Evolutionary conservation across 768 basidiomycete species (phyloP), one percentile per base, ranked within the genome.

Genomic region (Piloderma croceum): DNA sequence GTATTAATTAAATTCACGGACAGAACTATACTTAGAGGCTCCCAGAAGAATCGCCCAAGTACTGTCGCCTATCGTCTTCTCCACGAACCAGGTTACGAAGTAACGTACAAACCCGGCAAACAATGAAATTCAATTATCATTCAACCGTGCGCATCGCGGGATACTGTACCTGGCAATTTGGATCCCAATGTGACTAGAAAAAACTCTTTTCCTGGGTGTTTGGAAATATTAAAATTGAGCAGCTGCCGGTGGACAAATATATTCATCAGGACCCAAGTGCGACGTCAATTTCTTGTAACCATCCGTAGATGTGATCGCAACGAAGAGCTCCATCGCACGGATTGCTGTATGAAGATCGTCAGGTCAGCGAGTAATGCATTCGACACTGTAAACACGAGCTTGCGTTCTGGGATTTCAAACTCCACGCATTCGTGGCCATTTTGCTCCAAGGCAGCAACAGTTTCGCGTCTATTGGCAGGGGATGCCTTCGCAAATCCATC

Each of bases 381-480:
- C n/a, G n/a, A n/a, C n/a, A n/a, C n/a, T n/a, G n/a, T n/a, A n/a
- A n/a, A n/a, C n/a, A n/a, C n/a, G n/a, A n/a, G n/a, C n/a, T 50
- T 51, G 76, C 82, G 67, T 42, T 67, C 59, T 23, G 77, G 71
- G 4, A 85, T 56, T 17, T 68, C 61, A 46, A 90, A 73, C 56
- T 86, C 81, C 21, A 89, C 59, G 43, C 87, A 86, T 58, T 91
- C 88, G 52, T 93, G 89, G 6, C 90, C 90, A 33, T 74, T 69
- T 36, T 61, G 68, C 22, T 70, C 64, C 35, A 92, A 61, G 0
- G 81, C 82, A 5, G 74, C 70, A 11, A 90, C 75, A 11, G 83
- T 78, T 54, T 85, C 79, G 23, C 90, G 71, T 44, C 77, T 68
- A 49, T 73, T 77, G 1, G 82, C 83, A 12, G 87, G 88, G 2